phyloP scores from a whole-genome alignment of 305 asterid genomes.

The Fraxinus latifolia region DNA sequence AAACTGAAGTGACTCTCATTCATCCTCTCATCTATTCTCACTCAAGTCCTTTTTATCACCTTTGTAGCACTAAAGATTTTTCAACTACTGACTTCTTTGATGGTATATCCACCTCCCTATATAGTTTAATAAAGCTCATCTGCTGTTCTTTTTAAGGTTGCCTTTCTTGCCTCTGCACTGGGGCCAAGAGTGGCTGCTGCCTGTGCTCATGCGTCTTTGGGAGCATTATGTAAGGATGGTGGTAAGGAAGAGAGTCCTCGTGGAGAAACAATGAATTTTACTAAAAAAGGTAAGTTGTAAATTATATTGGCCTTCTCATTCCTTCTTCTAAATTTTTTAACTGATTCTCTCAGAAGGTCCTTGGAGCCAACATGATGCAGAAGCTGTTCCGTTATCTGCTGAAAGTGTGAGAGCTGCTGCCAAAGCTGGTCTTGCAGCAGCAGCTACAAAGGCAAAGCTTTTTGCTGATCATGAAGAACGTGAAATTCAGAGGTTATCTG shows the following conservation, averaged over 20 bases:
- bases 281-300: slow-evolving; percentile 38
- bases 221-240: slow-evolving; percentile 58
- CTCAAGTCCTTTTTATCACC: slow-evolving; percentile 10
- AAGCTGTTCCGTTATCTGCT: slow-evolving; percentile 51
- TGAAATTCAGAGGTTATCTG: slow-evolving; percentile 92
- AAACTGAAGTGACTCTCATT: slow-evolving; percentile 3
- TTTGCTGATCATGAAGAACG: slow-evolving; percentile 99
- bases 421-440: slow-evolving; percentile 83
- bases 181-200: slow-evolving; percentile 99
- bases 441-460: slow-evolving; percentile 87
- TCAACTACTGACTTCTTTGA: not conserved
- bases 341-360: slow-evolving; percentile 43
- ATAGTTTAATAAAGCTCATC: slow-evolving; percentile 12
- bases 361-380: slow-evolving; percentile 47
- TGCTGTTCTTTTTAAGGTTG: slow-evolving; percentile 61
- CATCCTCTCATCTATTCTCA: not conserved
- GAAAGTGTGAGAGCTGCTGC: slow-evolving; percentile 75
- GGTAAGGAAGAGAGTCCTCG: slow-evolving; percentile 47
- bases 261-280: slow-evolving; percentile 37
- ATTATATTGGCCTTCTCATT: slow-evolving; percentile 8
- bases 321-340: slow-evolving; percentile 15
- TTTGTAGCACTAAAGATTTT: slow-evolving; percentile 9
- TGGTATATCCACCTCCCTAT: not conserved
- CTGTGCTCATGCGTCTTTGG: slow-evolving; percentile 90
- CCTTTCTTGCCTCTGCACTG: slow-evolving; percentile 85